These are phyloP conservation scores for Fusarium mundagurra DNA, from an alignment of 2,329 filamentous ascomycete species.

Conservation along the genomic window DNA sequence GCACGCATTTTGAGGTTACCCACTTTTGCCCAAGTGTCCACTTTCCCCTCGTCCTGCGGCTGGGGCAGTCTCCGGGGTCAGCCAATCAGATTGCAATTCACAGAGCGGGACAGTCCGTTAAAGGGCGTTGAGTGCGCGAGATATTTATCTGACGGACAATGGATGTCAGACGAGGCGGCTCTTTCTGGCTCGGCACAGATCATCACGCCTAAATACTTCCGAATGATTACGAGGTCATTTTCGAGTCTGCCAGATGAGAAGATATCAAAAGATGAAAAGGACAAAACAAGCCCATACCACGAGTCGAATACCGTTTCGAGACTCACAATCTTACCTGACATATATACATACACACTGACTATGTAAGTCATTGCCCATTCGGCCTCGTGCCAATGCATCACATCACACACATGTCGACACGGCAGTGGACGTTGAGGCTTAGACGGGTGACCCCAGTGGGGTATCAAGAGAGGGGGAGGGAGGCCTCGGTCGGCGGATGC, in stretches of 20 bases:
- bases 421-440: slow-evolving; percentile 38
- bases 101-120: slow-evolving; percentile 26
- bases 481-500: slow-evolving; percentile 37
- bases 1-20: neutral
- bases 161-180: slow-evolving; percentile 30
- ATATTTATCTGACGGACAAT: slow-evolving; percentile 19
- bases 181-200: slow-evolving; percentile 27
- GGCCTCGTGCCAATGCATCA: slow-evolving; percentile 18
- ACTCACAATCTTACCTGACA: neutral
- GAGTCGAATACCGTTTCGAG: neutral
- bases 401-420: slow-evolving; percentile 38
- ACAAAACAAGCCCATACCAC: neutral
- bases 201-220: slow-evolving; percentile 11
- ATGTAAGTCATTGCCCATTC: slow-evolving; percentile 6
- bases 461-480: slow-evolving; percentile 27
- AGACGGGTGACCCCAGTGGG: slow-evolving; percentile 32
- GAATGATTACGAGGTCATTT: slow-evolving; percentile 1
- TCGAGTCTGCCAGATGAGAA: neutral
- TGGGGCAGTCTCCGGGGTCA: slow-evolving; percentile 32
- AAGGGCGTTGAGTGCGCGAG: slow-evolving; percentile 28
- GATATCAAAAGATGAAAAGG: neutral
- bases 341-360: neutral
- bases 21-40: slow-evolving; percentile 16
- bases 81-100: slow-evolving; percentile 7
- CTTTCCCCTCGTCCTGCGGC: slow-evolving; percentile 43